These are phyloP conservation scores for Populus tremula DNA, from an alignment of 345 rosid species.

Conservation along the genomic window DNA sequence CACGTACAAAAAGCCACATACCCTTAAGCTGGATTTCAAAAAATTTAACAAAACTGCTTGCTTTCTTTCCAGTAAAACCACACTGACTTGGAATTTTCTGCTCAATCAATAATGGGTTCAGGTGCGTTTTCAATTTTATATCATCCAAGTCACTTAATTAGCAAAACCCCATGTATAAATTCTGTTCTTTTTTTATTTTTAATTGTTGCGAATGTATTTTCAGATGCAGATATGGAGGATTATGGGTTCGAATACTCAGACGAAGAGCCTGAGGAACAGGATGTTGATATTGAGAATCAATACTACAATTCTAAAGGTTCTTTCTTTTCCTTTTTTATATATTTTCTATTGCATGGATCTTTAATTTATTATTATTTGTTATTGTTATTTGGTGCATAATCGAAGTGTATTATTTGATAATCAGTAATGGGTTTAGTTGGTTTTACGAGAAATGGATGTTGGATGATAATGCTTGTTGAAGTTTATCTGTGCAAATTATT, in stretches of 20 bases:
- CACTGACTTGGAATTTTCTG: background rate
- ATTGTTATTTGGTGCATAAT: background rate
- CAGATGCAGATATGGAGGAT: slow-evolving; percentile 99
- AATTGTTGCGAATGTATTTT: background rate
- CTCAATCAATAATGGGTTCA: background rate
- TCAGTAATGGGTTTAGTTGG: background rate
- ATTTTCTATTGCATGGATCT: background rate
- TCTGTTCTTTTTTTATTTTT: background rate
- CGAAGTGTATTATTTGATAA: background rate
- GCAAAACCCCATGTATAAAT: background rate
- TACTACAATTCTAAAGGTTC: slow-evolving; percentile 92
- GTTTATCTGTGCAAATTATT: background rate
- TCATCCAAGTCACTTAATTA: background rate
- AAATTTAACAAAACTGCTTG: background rate
- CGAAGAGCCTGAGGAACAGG: slow-evolving; percentile 97
- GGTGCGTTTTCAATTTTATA: background rate
- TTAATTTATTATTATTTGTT: background rate
- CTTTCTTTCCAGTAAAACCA: background rate
- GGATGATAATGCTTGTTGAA: background rate
- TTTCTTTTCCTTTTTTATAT: background rate
- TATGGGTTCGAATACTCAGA: slow-evolving; percentile 98
- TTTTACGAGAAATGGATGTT: background rate
- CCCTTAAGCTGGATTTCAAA: background rate
- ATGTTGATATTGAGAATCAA: slow-evolving; percentile 95
- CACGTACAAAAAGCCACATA: background rate